phyloP scores from a whole-genome alignment of 257 asterid genomes.

The Linderniella brevidens region DNA sequence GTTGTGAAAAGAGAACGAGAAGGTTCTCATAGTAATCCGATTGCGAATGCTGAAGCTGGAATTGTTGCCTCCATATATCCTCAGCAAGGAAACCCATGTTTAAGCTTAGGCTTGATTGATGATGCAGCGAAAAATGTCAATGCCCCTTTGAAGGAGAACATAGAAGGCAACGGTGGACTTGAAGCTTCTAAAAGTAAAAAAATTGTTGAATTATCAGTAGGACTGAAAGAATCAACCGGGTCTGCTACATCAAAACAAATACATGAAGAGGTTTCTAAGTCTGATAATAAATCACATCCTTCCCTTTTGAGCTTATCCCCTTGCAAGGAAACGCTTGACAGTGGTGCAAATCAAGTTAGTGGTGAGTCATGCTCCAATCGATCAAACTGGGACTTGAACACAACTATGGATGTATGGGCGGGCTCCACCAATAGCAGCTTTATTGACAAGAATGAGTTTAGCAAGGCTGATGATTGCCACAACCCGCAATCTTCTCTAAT shows the following conservation, averaged over 20 bases:
- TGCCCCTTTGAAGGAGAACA: background rate
- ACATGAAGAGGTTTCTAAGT: background rate
- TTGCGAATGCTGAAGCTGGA: no score
- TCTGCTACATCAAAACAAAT: background rate
- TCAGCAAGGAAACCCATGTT: background rate
- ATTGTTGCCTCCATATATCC: no score
- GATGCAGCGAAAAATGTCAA: background rate
- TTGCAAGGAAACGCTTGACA: background rate
- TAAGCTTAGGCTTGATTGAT: background rate
- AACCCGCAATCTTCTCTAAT: background rate
- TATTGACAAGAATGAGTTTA: background rate
- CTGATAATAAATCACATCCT: background rate
- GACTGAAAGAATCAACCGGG: background rate
- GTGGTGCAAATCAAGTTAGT: background rate
- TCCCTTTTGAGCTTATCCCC: background rate
- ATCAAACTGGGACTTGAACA: slow-evolving; percentile 1
- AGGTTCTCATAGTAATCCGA: background rate
- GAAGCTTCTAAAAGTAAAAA: background rate
- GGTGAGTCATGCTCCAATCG: background rate
- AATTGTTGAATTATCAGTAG: background rate
- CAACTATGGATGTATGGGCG: background rate
- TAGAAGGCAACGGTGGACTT: background rate
- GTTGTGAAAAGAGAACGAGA: background rate
- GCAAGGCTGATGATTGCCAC: background rate
- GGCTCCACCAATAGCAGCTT: background rate